These are phyloP conservation scores for Penicillium paxilli DNA, from an alignment of 495 filamentous ascomycete species.

Conservation along the genomic window DNA sequence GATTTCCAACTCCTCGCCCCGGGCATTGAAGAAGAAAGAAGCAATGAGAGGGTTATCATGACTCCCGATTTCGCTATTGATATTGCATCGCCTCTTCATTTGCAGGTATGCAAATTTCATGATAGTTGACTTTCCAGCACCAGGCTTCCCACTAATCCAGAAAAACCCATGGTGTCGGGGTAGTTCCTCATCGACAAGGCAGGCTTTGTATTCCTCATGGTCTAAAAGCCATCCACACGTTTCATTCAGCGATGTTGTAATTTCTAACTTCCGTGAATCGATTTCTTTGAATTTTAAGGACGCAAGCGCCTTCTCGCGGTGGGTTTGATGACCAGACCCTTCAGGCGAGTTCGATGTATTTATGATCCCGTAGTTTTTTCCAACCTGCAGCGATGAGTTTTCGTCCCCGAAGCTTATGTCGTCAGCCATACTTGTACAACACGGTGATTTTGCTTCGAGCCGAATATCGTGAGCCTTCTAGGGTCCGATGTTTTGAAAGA, in stretches of 20 bases:
- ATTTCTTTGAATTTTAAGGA: conserved; percentile 34
- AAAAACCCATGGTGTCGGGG: conserved; percentile 48
- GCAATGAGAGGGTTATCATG: conserved; percentile 18
- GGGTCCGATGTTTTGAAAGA: no score
- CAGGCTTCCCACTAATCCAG: conserved; percentile 61
- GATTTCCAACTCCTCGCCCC: conserved; percentile 50
- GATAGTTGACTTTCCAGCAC: conserved; percentile 54
- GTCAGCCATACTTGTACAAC: background rate
- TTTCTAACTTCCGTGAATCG: conserved; percentile 19
- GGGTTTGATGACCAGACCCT: background rate
- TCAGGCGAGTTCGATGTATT: background rate
- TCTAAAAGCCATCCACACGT: conserved; percentile 54
- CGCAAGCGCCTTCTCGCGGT: background rate
- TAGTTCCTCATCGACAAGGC: conserved; percentile 41
- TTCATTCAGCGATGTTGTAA: conserved; percentile 26
- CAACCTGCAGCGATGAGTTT: background rate
- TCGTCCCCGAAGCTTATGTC: background rate
- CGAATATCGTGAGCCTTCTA: no score
- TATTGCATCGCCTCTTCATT: conserved; percentile 7
- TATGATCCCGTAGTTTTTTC: background rate
- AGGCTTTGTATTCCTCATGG: conserved; percentile 40
- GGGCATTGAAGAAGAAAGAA: conserved; percentile 55
- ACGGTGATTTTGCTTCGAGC: no score
- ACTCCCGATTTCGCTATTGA: background rate
- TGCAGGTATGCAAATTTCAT: conserved; percentile 46